These are phyloP conservation scores for Lasiodiplodia theobromae DNA, from an alignment of 2,329 filamentous ascomycete species.

Conservation along the genomic window DNA sequence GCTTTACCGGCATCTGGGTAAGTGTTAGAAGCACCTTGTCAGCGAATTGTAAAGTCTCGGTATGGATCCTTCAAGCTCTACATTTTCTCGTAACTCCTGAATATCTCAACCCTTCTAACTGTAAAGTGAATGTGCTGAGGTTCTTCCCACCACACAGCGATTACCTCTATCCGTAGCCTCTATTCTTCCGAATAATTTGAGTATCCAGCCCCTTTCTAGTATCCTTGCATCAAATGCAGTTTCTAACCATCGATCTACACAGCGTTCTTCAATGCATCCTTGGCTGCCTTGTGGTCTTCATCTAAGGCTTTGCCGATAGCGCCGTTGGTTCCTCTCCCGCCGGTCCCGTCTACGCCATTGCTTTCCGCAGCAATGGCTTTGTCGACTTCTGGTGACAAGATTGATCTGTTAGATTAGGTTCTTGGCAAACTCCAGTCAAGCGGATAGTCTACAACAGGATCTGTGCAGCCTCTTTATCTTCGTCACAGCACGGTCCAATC, in stretches of 20 bases:
- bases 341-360: slow-evolving; percentile 50
- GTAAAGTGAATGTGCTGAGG: too few species aligned
- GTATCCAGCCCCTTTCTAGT: background rate
- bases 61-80: too few species aligned
- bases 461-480: background rate
- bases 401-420: background rate
- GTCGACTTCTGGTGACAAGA: slow-evolving; percentile 49
- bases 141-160: too few species aligned
- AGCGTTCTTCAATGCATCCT: background rate
- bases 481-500: background rate
- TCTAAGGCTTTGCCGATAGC: slow-evolving; percentile 49
- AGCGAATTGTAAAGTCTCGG: too few species aligned
- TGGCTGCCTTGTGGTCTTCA: slow-evolving; percentile 34
- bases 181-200: background rate
- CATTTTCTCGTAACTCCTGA: too few species aligned
- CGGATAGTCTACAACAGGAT: background rate
- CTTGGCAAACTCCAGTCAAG: background rate
- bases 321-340: slow-evolving; percentile 53
- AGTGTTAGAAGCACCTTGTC: too few species aligned
- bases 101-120: too few species aligned
- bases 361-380: slow-evolving; percentile 48
- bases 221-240: background rate
- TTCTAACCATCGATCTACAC: background rate
- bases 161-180: too few species aligned
- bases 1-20: too few species aligned